Percentiles rank a stretch among this genome's conserved stretches.
Conservation (phyloP, 2,329 filamentous ascomycete species). For the Sporothrix variecibatus region DNA sequence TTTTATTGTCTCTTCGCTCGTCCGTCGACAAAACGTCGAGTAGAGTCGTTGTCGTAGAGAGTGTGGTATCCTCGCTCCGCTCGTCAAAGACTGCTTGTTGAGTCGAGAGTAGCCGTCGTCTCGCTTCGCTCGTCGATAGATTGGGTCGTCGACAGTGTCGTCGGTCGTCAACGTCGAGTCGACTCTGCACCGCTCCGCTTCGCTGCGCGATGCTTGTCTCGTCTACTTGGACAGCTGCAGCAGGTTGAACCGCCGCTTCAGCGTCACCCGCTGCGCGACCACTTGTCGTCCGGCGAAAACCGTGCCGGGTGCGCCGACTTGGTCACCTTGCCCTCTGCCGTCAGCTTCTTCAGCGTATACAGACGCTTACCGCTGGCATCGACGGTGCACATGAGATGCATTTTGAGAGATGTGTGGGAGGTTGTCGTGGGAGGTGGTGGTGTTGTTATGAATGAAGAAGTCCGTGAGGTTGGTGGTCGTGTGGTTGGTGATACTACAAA, state of each 20-base stretch:
- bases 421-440: neutral
- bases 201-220: neutral
- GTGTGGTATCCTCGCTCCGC: neutral
- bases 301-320: constrained; percentile 95
- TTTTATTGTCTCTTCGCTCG: neutral
- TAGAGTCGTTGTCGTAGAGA: neutral
- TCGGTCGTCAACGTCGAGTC: neutral
- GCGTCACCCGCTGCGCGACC: constrained; percentile 90
- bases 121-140: neutral
- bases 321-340: constrained; percentile 74
- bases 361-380: constrained; percentile 79
- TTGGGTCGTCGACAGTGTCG: neutral
- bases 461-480: neutral
- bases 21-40: neutral
- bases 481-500: neutral
- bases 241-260: constrained; percentile 90
- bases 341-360: constrained; percentile 94
- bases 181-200: neutral
- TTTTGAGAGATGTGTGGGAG: constrained; percentile 33
- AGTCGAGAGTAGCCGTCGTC: neutral
- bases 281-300: constrained; percentile 98
- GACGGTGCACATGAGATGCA: constrained; percentile 80
- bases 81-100: neutral
- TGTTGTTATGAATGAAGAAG: neutral
- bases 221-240: constrained; percentile 58